Conservation (phyloP, 1,284 basidiomycete species). For the Microstroma glucosiphilum region DNA sequence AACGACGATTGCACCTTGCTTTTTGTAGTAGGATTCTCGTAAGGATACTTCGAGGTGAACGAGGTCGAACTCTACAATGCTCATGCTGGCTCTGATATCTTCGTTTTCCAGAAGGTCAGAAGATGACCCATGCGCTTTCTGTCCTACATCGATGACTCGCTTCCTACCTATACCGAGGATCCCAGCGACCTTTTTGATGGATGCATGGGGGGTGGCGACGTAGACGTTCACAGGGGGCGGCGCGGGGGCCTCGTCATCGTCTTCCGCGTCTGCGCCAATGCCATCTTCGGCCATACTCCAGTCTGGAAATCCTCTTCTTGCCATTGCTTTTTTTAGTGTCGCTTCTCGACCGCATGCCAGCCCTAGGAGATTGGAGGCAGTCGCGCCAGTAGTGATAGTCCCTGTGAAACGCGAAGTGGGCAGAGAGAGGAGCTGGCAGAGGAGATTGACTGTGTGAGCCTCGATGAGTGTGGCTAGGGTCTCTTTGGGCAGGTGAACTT, state of each 20-base stretch:
- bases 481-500: constrained; percentile 53
- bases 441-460: constrained; percentile 51
- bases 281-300: constrained; percentile 39
- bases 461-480: constrained; percentile 54
- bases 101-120: constrained; percentile 16
- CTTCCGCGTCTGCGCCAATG: constrained; percentile 20
- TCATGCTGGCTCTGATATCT: constrained; percentile 11
- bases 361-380: constrained; percentile 55
- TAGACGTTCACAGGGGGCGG: constrained; percentile 53
- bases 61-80: constrained; percentile 52
- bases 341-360: constrained; percentile 48
- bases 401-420: constrained; percentile 48
- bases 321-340: constrained; percentile 26
- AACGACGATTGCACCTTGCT: constrained; percentile 52
- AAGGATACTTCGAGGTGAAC: constrained; percentile 48
- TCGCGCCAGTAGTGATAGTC: constrained; percentile 57
- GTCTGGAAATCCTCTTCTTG: constrained; percentile 21
- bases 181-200: constrained; percentile 54
- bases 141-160: constrained; percentile 51
- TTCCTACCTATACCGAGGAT: constrained; percentile 54
- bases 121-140: constrained; percentile 10
- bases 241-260: constrained; percentile 30
- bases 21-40: constrained; percentile 28
- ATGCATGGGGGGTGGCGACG: constrained; percentile 55
- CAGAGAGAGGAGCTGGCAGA: constrained; percentile 54